phyloP scores from a whole-genome alignment of 2,329 filamentous ascomycete species.

The Cladosporium sp. region DNA sequence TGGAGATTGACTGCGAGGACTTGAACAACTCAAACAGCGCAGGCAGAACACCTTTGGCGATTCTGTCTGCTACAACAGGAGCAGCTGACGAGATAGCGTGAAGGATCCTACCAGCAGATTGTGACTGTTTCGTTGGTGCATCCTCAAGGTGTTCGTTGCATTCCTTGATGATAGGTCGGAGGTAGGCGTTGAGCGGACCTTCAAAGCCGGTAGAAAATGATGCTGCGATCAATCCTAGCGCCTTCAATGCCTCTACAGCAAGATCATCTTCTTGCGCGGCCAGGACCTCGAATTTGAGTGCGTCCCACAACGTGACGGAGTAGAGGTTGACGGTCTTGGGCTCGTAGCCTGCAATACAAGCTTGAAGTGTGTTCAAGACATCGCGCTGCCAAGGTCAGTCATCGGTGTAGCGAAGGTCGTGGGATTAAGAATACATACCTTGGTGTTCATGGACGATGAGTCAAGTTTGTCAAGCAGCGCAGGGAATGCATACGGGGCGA shows the following conservation, averaged over 20 bases:
- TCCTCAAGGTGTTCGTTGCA: constrained; percentile 68
- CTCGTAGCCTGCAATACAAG: constrained; percentile 61
- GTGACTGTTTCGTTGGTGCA: constrained; percentile 68
- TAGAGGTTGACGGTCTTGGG: constrained; percentile 61
- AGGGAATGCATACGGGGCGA: constrained; percentile 68
- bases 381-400: constrained; percentile 52
- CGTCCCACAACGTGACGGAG: constrained; percentile 67
- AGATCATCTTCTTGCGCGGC: constrained; percentile 67
- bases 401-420: not conserved
- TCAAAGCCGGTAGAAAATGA: constrained; percentile 53
- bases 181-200: constrained; percentile 54
- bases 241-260: constrained; percentile 58
- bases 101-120: constrained; percentile 63
- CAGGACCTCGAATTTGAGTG: constrained; percentile 68
- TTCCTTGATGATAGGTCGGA: constrained; percentile 64
- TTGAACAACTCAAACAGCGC: constrained; percentile 61
- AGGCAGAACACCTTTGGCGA: constrained; percentile 59
- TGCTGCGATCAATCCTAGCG: constrained; percentile 56
- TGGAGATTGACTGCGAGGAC: constrained; percentile 61
- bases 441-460: constrained; percentile 67
- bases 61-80: constrained; percentile 53
- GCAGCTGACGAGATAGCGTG: constrained; percentile 58
- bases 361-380: constrained; percentile 62
- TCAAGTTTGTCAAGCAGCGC: constrained; percentile 68
- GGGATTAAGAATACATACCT: constrained; percentile 43